Evolutionary conservation across 345 rosid species (phyloP).

Genomic region (Rhizophora mangle): DNA sequence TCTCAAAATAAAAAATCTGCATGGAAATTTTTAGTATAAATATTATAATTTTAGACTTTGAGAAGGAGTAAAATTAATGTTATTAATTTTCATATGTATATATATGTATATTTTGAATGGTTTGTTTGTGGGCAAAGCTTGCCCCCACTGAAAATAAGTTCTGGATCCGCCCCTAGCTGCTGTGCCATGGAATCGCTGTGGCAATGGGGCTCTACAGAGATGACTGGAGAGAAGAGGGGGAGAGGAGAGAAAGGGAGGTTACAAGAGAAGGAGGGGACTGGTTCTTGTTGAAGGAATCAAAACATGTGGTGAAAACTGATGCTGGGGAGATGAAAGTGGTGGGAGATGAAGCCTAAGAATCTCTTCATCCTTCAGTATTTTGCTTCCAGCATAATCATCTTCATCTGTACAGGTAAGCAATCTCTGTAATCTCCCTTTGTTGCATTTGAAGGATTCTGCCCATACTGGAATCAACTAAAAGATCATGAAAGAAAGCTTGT

Average conservation of each 20-base stretch:
- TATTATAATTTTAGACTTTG: too few species aligned
- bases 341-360: slow-evolving; percentile 74
- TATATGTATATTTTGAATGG: too few species aligned
- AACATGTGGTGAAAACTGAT: slow-evolving; percentile 60
- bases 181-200: slow-evolving; percentile 29
- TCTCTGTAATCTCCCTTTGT: background rate
- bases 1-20: too few species aligned
- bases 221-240: background rate
- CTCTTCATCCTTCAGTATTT: slow-evolving; percentile 84
- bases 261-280: slow-evolving; percentile 11
- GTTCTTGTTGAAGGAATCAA: slow-evolving; percentile 59
- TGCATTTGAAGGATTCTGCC: background rate
- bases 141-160: too few species aligned
- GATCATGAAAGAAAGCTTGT: background rate
- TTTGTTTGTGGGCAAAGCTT: too few species aligned
- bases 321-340: slow-evolving; percentile 71
- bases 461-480: background rate
- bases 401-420: slow-evolving; percentile 52
- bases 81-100: too few species aligned
- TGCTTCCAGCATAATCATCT: slow-evolving; percentile 69
- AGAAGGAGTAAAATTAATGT: too few species aligned
- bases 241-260: background rate
- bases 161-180: too few species aligned
- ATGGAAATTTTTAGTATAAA: too few species aligned
- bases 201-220: slow-evolving; percentile 22